Evolutionary conservation across 108 stramenopile genomes (phyloP).

Genomic region (Aureococcus anophagefferens): DNA sequence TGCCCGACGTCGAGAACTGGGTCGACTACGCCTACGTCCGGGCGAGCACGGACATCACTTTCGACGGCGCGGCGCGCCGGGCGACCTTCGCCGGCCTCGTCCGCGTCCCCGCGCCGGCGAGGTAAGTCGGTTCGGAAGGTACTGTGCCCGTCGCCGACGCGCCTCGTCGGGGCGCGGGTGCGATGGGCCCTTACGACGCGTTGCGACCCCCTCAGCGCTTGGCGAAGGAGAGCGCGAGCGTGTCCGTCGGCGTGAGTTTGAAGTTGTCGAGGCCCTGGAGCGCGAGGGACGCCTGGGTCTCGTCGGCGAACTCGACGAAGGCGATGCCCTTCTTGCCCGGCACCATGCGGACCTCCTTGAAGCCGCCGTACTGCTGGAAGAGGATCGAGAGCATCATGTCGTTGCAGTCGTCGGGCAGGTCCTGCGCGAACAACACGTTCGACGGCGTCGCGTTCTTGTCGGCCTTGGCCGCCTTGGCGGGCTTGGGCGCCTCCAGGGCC

Average conservation of each 20-base stretch:
- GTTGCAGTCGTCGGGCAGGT: constrained; percentile 31
- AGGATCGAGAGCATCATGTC: constrained; percentile 83
- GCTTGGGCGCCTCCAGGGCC: not conserved
- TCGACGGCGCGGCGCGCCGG: too few species aligned
- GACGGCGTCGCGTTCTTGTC: constrained; percentile 9
- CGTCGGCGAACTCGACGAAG: constrained; percentile 83
- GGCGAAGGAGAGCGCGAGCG: constrained; percentile 65
- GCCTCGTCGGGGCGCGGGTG: too few species aligned
- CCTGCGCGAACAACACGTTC: constrained; percentile 31
- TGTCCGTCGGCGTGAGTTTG: constrained; percentile 67
- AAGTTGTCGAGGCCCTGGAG: constrained; percentile 77
- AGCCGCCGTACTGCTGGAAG: constrained; percentile 82
- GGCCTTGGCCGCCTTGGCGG: not conserved
- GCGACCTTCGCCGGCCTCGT: too few species aligned
- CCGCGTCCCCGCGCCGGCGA: too few species aligned
- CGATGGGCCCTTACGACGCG: too few species aligned
- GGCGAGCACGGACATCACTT: too few species aligned
- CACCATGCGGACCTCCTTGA: constrained; percentile 66
- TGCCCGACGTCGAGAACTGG: too few species aligned
- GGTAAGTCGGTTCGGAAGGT: too few species aligned
- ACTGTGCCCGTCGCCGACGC: too few species aligned
- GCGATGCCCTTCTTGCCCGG: constrained; percentile 59
- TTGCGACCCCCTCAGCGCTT: too few species aligned
- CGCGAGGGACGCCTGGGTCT: too few species aligned
- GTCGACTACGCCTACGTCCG: too few species aligned